Evolutionary conservation across 2,329 filamentous ascomycete genomes (phyloP), one percentile per base, ranked within the genome.

Genomic region (Curvularia eragrostidis): DNA sequence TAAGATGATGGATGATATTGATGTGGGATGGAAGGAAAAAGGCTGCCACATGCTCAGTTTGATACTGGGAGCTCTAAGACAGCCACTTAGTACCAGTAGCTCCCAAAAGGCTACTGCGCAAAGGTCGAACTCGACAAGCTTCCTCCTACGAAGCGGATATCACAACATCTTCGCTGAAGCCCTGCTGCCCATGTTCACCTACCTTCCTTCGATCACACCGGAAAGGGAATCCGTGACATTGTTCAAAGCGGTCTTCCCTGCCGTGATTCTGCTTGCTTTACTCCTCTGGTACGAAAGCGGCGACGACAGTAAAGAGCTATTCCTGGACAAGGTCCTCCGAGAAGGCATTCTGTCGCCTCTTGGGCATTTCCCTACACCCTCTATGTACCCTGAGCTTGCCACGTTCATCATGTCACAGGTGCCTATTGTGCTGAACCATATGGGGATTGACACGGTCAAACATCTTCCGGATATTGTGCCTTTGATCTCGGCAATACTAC

Each of bases 161-260:
- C 84, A 83, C 21, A 78, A 82, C 13, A 84, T 94, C 24, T 89
- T 94, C 59, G 84, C 89, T 67, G 85, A 91, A 19, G 85, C 88
- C 3, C 77, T 91, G 1, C 83, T 88, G 63, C 90, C 91, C 0
- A 87, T 88, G 34, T 83, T 97, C n/a, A 82, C 89, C 7, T 91
- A 87, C 67, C 82, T 97, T 5, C 93, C 94, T 0, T 86, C 83
- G 12, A 79, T 96, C 41, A 97, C 91, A 0, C 87, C 90, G 0
- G 89, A 91, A 68, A 72, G 82, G 0, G 90, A 95, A 54, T 90
- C 90, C 3, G 70, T 90, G 1, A 68, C 71, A 1, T 78, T 97
- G 3, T 82, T 97, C 1, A 70, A 75, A 5, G 81, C 83, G 6
- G 87, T 89, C 0, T 96, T 93, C 63, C 81, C 83, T 7, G 87